These are phyloP conservation scores for Penicillium daleae DNA, from an alignment of 495 filamentous ascomycete genomes.

Conservation along the genomic window DNA sequence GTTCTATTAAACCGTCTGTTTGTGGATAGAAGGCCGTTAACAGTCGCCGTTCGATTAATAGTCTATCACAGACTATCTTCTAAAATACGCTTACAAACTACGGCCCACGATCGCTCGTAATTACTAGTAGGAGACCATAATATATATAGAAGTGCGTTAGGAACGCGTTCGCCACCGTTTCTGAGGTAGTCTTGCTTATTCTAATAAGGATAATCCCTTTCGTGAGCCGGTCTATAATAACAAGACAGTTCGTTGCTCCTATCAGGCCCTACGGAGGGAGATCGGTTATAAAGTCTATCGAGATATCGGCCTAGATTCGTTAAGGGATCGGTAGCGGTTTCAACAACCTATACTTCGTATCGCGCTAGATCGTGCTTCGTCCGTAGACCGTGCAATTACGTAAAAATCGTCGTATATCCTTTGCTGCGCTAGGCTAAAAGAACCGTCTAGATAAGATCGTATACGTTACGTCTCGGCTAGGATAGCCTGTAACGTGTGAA, in stretches of 20 bases:
- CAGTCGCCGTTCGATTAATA: background rate
- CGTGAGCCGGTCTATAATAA: background rate
- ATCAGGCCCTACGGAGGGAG: background rate
- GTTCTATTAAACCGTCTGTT: background rate
- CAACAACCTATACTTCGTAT: background rate
- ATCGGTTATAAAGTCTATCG: background rate
- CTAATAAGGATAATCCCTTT: background rate
- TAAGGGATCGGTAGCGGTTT: slow-evolving; percentile 1
- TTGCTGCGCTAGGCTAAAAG: slow-evolving; percentile 1
- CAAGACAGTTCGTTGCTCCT: background rate
- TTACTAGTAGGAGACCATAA: background rate
- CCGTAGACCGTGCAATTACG: background rate
- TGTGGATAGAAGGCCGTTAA: background rate
- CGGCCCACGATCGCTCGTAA: background rate
- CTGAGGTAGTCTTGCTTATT: background rate
- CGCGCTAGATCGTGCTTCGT: background rate
- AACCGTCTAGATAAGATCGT: slow-evolving; percentile 2
- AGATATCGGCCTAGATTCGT: slow-evolving; percentile 2
- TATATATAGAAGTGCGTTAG: slow-evolving; percentile 1
- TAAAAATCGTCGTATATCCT: background rate
- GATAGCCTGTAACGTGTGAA: background rate
- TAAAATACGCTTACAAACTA: slow-evolving; percentile 3
- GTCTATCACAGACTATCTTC: background rate
- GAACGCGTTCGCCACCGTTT: background rate
- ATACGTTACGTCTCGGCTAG: background rate